Evolutionary conservation across 2,329 filamentous ascomycete genomes (phyloP), one percentile per base, ranked within the genome.

Genomic region (Xylariaceae sp.): DNA sequence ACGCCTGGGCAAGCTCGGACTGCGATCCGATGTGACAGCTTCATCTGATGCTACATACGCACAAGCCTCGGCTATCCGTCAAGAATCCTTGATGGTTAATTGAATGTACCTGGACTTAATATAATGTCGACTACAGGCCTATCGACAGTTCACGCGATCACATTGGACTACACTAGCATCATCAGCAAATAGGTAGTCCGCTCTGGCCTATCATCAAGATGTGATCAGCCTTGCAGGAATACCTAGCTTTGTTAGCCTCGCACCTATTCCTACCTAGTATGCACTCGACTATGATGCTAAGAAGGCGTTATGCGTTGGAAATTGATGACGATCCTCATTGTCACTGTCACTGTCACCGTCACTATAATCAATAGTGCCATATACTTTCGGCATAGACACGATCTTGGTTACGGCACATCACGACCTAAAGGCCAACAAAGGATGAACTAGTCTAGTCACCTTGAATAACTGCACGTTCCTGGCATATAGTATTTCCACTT

Each of bases 321-420:
- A 58, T 58, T 57, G 37, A 54, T 39, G 55, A 49, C 16, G 45
- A 50, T 48, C 37, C n/a, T n/a, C n/a, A n/a, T n/a, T n/a, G n/a
- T n/a, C n/a, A n/a, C n/a, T n/a, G 43, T 47, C 45, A 36, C 39
- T 33, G 33, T 40, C 51, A 33, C 39, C 46, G 24, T 31, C 24
- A 36, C 28, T n/a, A 23, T 37, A 51, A 45, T 55, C 24, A 55
- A 45, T 49, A 54, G 50, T 39, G 26, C n/a, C 23, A 26, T 33
- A 31, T n/a, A 28, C 36, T 39, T 16, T 23, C 12, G 54, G 28
- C 41, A 34, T 56, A 43, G 48, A 43, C 24, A 24, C 31, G 36
- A 11, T 28, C n/a, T 11, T 51, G 31, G 37, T 51, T 46, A 43
- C 43, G 52, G 24, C 26, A 29, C 44, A 16, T 41, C 29, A 12